Evolutionary conservation across 306 rosid genomes (phyloP).

Genomic region (Cucumis cinereus): DNA sequence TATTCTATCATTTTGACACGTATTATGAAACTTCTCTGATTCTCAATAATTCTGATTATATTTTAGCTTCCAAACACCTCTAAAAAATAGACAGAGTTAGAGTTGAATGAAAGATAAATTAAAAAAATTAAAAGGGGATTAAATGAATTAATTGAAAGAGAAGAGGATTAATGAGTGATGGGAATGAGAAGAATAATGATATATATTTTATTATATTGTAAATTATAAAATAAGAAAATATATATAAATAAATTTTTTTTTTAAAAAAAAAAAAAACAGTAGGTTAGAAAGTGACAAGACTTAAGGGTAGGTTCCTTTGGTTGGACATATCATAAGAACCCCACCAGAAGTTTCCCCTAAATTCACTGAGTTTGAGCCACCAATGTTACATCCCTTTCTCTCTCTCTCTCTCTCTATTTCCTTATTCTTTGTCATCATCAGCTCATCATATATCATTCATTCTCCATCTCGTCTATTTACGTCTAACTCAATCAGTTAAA

Average conservation of each 20-base stretch:
- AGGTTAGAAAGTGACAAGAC: conserved; percentile 5
- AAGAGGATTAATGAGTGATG: background rate
- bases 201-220: too few species aligned
- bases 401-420: background rate
- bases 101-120: too few species aligned
- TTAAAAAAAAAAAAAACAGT: background rate
- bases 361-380: background rate
- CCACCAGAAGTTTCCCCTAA: background rate
- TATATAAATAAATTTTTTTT: too few species aligned
- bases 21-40: too few species aligned
- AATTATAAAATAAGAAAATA: too few species aligned
- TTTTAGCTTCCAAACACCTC: too few species aligned
- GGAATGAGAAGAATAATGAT: background rate
- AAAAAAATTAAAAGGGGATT: background rate
- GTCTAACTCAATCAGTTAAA: too few species aligned
- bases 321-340: background rate
- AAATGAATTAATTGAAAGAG: background rate
- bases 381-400: background rate
- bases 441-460: background rate
- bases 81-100: too few species aligned
- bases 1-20: too few species aligned
- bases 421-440: background rate
- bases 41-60: too few species aligned
- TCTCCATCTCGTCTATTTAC: too few species aligned
- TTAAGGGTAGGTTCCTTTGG: background rate